These are phyloP conservation scores for Ceriops decandra DNA, from an alignment of 345 rosid genomes.

Conservation along the genomic window DNA sequence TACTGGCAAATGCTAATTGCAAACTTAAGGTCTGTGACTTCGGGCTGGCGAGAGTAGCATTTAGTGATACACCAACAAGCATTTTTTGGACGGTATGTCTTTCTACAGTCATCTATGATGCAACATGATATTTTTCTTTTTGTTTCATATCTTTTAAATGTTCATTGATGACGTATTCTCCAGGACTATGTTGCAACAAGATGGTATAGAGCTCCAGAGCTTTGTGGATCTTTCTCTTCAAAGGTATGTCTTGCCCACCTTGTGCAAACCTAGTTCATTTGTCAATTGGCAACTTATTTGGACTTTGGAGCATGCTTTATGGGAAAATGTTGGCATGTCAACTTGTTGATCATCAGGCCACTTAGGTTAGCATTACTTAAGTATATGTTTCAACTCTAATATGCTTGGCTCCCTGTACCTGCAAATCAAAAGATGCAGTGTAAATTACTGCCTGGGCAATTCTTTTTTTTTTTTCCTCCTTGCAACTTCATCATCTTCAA, in stretches of 20 bases:
- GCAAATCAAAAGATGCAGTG: background rate
- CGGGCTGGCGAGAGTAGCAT: constrained; percentile 92
- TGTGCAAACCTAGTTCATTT: constrained; percentile 2
- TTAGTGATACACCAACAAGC: constrained; percentile 82
- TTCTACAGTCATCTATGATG: constrained; percentile 1
- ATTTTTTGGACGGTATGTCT: constrained; percentile 86
- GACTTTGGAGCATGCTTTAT: background rate
- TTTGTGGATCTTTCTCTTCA: constrained; percentile 93
- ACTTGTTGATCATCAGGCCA: background rate
- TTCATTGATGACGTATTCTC: constrained; percentile 14
- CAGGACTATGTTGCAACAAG: constrained; percentile 98
- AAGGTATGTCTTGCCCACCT: constrained; percentile 49
- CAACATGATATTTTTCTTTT: background rate
- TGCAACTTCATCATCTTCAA: background rate
- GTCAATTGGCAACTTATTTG: constrained; percentile 10
- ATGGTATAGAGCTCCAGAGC: constrained; percentile 99
- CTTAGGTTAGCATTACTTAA: background rate
- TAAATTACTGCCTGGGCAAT: background rate
- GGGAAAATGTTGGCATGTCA: background rate
- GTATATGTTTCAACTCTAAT: background rate
- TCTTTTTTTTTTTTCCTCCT: background rate
- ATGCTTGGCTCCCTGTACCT: background rate
- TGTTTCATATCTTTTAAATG: background rate
- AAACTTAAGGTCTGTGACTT: constrained; percentile 94
- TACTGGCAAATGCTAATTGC: constrained; percentile 95